Conservation (phyloP, 768 basidiomycete species). For the Calvatia gigantea region DNA sequence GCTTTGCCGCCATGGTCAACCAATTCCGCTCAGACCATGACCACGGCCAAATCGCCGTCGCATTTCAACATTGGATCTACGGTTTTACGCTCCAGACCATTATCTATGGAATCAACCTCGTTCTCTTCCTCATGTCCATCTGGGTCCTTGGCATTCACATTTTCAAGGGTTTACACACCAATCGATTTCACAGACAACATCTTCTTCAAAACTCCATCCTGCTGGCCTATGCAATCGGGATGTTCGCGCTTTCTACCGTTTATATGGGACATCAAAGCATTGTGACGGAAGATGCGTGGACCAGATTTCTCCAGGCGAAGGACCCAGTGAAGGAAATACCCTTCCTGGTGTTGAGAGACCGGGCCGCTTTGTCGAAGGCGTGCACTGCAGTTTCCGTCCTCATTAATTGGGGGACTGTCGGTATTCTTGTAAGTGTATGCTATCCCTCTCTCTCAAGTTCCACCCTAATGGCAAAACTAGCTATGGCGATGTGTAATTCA, state of each 20-base stretch:
- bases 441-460: background rate
- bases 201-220: slow-evolving; percentile 4
- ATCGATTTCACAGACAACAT: slow-evolving; percentile 7
- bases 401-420: slow-evolving; percentile 6
- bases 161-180: background rate
- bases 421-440: slow-evolving; percentile 1
- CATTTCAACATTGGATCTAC: slow-evolving; percentile 3
- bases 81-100: slow-evolving; percentile 7
- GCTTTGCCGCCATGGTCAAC: background rate
- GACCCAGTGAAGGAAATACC: background rate
- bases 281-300: background rate
- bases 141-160: slow-evolving; percentile 10
- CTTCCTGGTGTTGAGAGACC: background rate
- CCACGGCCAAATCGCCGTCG: background rate
- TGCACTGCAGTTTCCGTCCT: background rate
- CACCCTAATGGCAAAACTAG: background rate
- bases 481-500: slow-evolving; percentile 9
- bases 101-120: slow-evolving; percentile 2
- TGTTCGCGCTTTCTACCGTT: slow-evolving; percentile 3
- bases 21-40: background rate
- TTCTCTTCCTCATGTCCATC: slow-evolving; percentile 3
- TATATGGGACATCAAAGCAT: slow-evolving; percentile 6
- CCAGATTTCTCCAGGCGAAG: background rate
- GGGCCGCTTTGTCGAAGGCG: background rate
- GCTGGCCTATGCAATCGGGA: background rate